A percentile compares a stretch with the other conserved stretches of the same genome.
phyloP scores from a whole-genome alignment of 2,329 filamentous ascomycete genomes.

The Kalmusia sp. region DNA sequence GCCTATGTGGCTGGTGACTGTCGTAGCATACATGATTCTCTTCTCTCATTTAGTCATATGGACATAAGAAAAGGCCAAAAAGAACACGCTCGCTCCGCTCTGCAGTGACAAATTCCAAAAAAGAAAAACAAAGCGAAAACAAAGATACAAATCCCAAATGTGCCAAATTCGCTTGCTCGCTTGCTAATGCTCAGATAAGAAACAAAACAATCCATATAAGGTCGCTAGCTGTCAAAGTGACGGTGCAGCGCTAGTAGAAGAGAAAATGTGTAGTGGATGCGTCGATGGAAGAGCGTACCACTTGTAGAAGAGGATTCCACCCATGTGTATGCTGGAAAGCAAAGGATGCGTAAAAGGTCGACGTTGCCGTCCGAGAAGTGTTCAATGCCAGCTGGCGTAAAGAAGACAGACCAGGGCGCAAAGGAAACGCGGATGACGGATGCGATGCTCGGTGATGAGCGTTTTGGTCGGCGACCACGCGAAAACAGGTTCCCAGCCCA shows the following conservation, averaged over 20 bases:
- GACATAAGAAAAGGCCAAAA: slow-evolving; percentile 38
- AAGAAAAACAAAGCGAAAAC: slow-evolving; percentile 22
- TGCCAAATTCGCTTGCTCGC: slow-evolving; percentile 37
- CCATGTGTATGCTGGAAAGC: slow-evolving; percentile 27
- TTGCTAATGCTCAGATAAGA: slow-evolving; percentile 30
- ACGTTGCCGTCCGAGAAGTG: slow-evolving; percentile 43
- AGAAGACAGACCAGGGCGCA: background rate
- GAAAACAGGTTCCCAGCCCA: slow-evolving; percentile 33
- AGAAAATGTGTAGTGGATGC: slow-evolving; percentile 2
- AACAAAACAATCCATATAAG: slow-evolving; percentile 24
- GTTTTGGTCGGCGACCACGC: slow-evolving; percentile 14
- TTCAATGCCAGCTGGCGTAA: slow-evolving; percentile 16
- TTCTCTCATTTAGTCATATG: slow-evolving; percentile 17
- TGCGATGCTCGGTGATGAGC: slow-evolving; percentile 31
- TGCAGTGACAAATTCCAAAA: slow-evolving; percentile 20
- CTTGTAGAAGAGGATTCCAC: slow-evolving; percentile 29
- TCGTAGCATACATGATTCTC: slow-evolving; percentile 20
- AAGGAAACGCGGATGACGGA: slow-evolving; percentile 12
- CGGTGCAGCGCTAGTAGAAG: slow-evolving; percentile 10
- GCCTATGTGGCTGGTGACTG: too few species aligned
- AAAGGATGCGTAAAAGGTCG: slow-evolving; percentile 20
- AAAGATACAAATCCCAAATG: slow-evolving; percentile 40
- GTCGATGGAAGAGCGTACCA: slow-evolving; percentile 23
- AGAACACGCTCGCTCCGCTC: slow-evolving; percentile 44
- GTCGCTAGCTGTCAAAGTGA: slow-evolving; percentile 5